Evolutionary conservation across 768 basidiomycete species (phyloP), one percentile per base, ranked within the genome.

Genomic region (Lyophyllum atratum): DNA sequence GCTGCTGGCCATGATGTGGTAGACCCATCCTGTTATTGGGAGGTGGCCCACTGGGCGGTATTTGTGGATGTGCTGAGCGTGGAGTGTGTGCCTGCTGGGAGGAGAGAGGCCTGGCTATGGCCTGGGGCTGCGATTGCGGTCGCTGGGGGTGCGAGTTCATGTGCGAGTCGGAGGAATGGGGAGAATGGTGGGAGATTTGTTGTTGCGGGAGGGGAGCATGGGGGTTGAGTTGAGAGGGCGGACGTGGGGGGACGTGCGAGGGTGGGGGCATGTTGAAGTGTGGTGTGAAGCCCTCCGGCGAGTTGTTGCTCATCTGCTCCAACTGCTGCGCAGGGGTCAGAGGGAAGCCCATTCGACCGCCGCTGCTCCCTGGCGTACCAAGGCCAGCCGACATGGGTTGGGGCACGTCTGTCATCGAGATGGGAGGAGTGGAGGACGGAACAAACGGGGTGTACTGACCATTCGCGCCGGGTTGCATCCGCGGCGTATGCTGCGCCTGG

Each of bases 261-360:
- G 73, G 69, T 22, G 67, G 62, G 42, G 72, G 66, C 50, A 66
- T 66, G 48, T 68, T 68, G 50, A 77, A 79, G 60, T 72, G 69
- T 53, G 63, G 28, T 31, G 59, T 44, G 54, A 72, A 79, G 33
- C 56, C 65, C 46, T 76, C 72, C 1, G 59, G 55, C 6, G 61
- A 54, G 52, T 59, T 60, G 60, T 75, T 59, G 60, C 74, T 79
- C 76, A 85, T 84, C 64, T 84, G 78, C 54, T 82, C 82, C 58
- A 81, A 79, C 54, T 84, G 81, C 64, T 90, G 87, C 2, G 85
- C 85, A 2, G 88, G 86, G 0, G 87, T 88, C 12, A 78, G 66
- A 26, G 79, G 78, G 63, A 85, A 84, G 8, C 69, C 65, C 5
- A 72, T 28, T 25, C 81, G 81, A 49, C 68, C 74, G 10, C 77